These are phyloP conservation scores for Yarrowia hollandica DNA, from an alignment of 805 yeast species.

Conservation along the genomic window DNA sequence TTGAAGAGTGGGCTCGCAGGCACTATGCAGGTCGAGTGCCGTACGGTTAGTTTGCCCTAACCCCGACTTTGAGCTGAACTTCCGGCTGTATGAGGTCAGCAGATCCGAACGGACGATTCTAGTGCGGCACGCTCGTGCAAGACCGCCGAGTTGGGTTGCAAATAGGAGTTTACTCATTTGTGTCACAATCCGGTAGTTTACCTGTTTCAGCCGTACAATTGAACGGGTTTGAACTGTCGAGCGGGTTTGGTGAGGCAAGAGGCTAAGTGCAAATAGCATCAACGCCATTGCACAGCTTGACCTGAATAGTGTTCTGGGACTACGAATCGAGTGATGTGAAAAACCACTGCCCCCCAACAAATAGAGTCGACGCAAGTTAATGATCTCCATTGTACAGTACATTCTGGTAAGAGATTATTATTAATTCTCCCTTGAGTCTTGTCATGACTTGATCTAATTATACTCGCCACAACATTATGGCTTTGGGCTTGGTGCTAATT, in stretches of 20 bases:
- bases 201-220: not conserved
- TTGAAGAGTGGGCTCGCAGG: slow-evolving; percentile 17
- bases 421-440: not conserved
- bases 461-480: not conserved
- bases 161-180: not conserved
- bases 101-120: not conserved
- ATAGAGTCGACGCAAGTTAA: too few relatives aligned
- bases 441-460: too few relatives aligned
- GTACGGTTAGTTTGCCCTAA: slow-evolving; percentile 21
- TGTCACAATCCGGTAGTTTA: too few relatives aligned
- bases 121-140: not conserved
- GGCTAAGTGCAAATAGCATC: slow-evolving; percentile 12
- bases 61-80: not conserved
- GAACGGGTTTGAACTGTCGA: not conserved
- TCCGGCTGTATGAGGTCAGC: not conserved
- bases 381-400: too few relatives aligned
- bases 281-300: not conserved
- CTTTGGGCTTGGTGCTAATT: not conserved
- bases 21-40: slow-evolving; percentile 23
- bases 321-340: too few relatives aligned
- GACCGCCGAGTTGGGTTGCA: not conserved
- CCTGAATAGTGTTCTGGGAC: not conserved
- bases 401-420: too few relatives aligned
- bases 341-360: too few relatives aligned
- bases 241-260: not conserved